Evolutionary conservation across 1,139 yeast species (phyloP).

Genomic region (Taiozyma sp.): DNA sequence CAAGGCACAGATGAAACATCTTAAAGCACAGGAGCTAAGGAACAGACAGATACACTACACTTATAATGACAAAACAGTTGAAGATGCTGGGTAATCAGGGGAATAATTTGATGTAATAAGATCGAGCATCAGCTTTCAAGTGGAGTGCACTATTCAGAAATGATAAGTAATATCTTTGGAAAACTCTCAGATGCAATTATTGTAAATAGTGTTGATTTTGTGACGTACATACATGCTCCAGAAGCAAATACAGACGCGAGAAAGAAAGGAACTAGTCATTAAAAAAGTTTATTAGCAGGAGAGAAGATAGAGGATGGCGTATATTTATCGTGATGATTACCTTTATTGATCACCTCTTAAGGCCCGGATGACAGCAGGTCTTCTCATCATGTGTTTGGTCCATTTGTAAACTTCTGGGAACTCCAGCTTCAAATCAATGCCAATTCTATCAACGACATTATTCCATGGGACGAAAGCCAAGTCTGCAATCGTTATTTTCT

Average conservation of each 20-base stretch:
- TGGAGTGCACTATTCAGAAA: too few species aligned
- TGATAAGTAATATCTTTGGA: too few species aligned
- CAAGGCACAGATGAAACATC: too few species aligned
- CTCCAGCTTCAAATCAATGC: conserved; percentile 80
- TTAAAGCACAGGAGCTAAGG: too few species aligned
- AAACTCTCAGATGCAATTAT: too few species aligned
- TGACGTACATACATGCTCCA: neutral
- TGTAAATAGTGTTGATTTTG: neutral
- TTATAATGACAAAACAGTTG: too few species aligned
- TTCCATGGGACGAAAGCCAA: conserved; percentile 95
- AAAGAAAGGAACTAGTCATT: neutral
- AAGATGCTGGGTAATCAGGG: too few species aligned
- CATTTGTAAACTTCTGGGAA: conserved; percentile 96
- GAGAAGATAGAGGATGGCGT: neutral
- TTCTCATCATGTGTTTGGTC: conserved; percentile 90
- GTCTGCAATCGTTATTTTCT: conserved; percentile 86
- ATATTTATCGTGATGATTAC: neutral
- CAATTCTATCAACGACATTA: conserved; percentile 89
- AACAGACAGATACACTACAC: too few species aligned
- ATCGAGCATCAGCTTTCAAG: too few species aligned
- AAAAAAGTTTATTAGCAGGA: neutral
- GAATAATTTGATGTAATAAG: too few species aligned
- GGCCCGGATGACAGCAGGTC: conserved; percentile 80
- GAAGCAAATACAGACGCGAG: too few species aligned
- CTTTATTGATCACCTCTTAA: conserved; percentile 48